phyloP scores from a whole-genome alignment of 768 basidiomycete species.

The Lepiota brunneoincarnata region DNA sequence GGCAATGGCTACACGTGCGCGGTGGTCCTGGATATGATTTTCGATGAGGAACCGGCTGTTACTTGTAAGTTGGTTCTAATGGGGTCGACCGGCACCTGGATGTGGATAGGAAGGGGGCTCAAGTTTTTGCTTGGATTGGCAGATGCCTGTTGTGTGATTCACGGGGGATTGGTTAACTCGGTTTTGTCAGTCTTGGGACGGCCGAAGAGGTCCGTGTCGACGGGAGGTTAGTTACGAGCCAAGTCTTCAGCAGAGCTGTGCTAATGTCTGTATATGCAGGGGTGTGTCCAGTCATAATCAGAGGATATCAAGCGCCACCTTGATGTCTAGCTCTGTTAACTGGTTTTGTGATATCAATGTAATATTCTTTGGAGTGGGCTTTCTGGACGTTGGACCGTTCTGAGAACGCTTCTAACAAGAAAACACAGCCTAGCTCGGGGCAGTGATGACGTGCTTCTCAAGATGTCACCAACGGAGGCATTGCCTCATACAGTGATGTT shows the following conservation, averaged over 20 bases:
- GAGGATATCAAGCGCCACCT: neutral
- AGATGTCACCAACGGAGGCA: too few species aligned
- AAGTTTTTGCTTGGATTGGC: neutral
- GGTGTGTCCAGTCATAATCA: constrained; percentile 7
- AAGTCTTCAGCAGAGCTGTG: neutral
- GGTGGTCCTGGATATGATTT: constrained; percentile 53
- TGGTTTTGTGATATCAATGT: neutral
- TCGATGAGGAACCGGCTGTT: constrained; percentile 38
- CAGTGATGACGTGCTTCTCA: too few species aligned
- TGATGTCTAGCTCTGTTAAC: neutral
- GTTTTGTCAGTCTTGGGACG: constrained; percentile 49
- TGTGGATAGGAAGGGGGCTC: too few species aligned
- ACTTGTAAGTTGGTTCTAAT: constrained; percentile 41
- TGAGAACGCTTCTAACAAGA: too few species aligned
- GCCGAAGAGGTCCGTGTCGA: constrained; percentile 44
- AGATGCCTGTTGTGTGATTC: constrained; percentile 71
- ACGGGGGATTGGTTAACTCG: constrained; percentile 59
- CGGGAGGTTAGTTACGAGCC: constrained; percentile 52
- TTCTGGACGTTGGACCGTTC: too few species aligned
- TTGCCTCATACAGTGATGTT: too few species aligned
- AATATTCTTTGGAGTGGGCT: too few species aligned
- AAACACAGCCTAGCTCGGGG: too few species aligned
- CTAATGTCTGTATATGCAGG: neutral
- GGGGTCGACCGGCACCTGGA: neutral
- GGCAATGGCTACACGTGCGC: constrained; percentile 47